Conservation (phyloP, 1,139 yeast genomes). For the Saccharomycopsis phalli region DNA sequence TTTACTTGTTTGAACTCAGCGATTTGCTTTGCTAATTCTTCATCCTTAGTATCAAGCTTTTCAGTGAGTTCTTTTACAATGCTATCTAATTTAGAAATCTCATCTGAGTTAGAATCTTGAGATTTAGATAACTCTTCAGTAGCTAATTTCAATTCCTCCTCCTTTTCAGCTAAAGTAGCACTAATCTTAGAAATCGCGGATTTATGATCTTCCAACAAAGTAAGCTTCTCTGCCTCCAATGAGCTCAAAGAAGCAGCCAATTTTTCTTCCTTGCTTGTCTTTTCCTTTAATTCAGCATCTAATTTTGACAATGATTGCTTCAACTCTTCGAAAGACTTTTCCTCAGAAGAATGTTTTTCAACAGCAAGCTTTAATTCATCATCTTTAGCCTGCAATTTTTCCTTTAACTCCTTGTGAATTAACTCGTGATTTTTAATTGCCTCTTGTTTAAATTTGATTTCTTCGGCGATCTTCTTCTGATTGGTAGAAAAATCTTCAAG, state of each 20-base stretch:
- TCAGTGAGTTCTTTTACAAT: neutral
- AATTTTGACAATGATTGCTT: neutral
- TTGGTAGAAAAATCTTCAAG: constrained; percentile 4
- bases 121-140: constrained; percentile 3
- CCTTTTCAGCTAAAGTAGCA: constrained; percentile 1
- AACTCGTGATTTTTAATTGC: constrained; percentile 11
- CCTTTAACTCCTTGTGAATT: constrained; percentile 10
- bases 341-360: constrained; percentile 1
- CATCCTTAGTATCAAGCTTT: neutral
- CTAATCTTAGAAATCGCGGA: constrained; percentile 2
- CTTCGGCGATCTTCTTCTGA: constrained; percentile 14
- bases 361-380: constrained; percentile 6
- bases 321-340: neutral
- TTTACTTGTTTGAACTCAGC: neutral
- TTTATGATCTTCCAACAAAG: constrained; percentile 10
- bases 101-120: too few species aligned
- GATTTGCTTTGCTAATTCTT: neutral
- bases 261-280: neutral
- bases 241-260: constrained; percentile 1
- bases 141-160: constrained; percentile 1
- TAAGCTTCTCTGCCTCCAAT: constrained; percentile 4
- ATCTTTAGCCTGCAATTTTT: constrained; percentile 5
- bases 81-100: neutral
- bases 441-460: constrained; percentile 8
- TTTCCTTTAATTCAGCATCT: constrained; percentile 1